Evolutionary conservation across 257 asterid genomes (phyloP), one percentile per base, ranked within the genome.

Genomic region (Catharanthus roseus): DNA sequence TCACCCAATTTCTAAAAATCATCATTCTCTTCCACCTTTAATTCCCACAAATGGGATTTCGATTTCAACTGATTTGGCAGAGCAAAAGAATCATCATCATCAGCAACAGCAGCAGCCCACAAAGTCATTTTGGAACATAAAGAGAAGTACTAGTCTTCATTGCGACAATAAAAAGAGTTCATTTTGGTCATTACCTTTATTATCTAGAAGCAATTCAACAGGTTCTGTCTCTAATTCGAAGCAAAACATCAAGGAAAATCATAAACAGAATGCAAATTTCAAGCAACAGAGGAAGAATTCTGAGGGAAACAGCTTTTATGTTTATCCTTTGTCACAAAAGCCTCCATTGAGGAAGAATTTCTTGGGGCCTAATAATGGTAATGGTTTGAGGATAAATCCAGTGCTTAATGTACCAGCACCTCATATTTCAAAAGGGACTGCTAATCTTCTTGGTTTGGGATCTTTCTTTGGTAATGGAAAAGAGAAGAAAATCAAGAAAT

Each of bases 191-290:
- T 65, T 82, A 10, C 85, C 85, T 2, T 67, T 74, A 31, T 63
- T 84, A 21, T 72, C 88, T 4, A 75, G 88, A 12, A 81, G 88
- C 72, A 81, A 84, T 41, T 84, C 88, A 29, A 84, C 88, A 34
- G 88, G 88, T 24, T 84, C 86, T 34, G 80, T 74, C 4, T 72
- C 74, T 15, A 81, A 71, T 72, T 44, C 72, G 13, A 77, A 81
- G 42, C 63, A 61, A 49, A 49, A 31, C 0, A 41, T 15, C 23
- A 71, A 38, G 77, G 80, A 81, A 74, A 64, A 39, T 55, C 81
- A 75, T 34, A 82, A 78, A 71, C 83, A 72, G 54, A 79, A 71
- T 53, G 18, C 44, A n/a, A 41, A 36, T 38, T 33, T 65, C 51
- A 78, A 74, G 62, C 72, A 54, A 61, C 72, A 56, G 16, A 81